Conservation (phyloP, 2,329 filamentous ascomycete genomes). For the Tolypocladium nubicola region DNA sequence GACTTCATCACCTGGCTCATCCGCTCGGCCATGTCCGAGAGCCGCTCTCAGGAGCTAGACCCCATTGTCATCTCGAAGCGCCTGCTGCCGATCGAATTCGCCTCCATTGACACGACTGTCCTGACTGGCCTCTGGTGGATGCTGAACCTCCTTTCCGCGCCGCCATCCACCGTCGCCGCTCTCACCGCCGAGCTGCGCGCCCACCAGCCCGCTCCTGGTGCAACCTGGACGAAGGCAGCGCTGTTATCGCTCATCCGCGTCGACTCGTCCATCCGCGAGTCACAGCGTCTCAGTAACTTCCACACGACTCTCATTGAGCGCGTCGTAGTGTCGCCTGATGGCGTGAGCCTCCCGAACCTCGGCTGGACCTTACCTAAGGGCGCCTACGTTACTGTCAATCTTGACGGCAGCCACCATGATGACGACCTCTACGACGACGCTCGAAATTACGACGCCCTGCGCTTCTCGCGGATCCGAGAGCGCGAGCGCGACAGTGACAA, state of each 20-base stretch:
- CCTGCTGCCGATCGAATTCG: constrained; percentile 46
- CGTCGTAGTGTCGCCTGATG: constrained; percentile 31
- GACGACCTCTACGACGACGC: constrained; percentile 30
- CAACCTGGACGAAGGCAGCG: constrained; percentile 33
- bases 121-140: constrained; percentile 36
- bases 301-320: constrained; percentile 32
- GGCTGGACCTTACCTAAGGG: constrained; percentile 28
- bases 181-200: constrained; percentile 30
- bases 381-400: constrained; percentile 30
- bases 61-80: constrained; percentile 38
- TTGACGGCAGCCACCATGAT: constrained; percentile 36
- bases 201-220: constrained; percentile 14
- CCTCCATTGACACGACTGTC: constrained; percentile 47
- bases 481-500: constrained; percentile 21
- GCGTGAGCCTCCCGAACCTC: constrained; percentile 25
- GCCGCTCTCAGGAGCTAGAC: constrained; percentile 30
- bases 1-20: constrained; percentile 50
- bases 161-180: constrained; percentile 18
- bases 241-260: constrained; percentile 31
- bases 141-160: constrained; percentile 33
- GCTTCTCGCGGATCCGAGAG: constrained; percentile 34
- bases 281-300: constrained; percentile 37
- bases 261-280: constrained; percentile 43
- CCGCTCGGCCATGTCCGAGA: constrained; percentile 35
- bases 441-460: constrained; percentile 34